Evolutionary conservation across 208 protist species (phyloP).

Genomic region (Leishmania turanica): DNA sequence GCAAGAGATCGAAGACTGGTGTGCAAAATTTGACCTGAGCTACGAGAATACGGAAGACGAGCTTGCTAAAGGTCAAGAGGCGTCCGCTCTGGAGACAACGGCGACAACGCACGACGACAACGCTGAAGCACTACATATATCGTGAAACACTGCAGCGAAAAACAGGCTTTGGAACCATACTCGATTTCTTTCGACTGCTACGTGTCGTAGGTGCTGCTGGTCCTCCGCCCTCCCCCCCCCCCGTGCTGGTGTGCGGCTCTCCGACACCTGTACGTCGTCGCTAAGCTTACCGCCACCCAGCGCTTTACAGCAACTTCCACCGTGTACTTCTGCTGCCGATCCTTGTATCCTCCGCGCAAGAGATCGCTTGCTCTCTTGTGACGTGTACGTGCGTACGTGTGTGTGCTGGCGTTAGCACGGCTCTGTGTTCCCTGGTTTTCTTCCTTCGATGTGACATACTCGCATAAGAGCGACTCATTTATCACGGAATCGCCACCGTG

Average conservation of each 20-base stretch:
- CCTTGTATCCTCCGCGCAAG: neutral
- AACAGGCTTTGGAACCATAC: neutral
- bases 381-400: neutral
- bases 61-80: slow-evolving; percentile 7
- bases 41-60: slow-evolving; percentile 16
- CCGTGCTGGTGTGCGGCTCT: neutral
- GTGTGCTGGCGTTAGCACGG: neutral
- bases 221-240: neutral
- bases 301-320: neutral
- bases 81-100: neutral
- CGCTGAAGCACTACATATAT: neutral
- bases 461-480: neutral
- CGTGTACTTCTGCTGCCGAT: neutral
- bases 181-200: no score
- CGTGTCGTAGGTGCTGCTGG: neutral
- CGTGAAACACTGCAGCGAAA: neutral
- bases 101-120: neutral
- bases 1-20: slow-evolving; percentile 80
- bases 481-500: neutral
- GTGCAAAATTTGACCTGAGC: slow-evolving; percentile 59
- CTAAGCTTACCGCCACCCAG: neutral
- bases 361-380: neutral
- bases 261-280: neutral
- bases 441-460: slow-evolving; percentile 1
- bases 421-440: neutral